phyloP scores from a whole-genome alignment of 2,329 filamentous ascomycete genomes.

The Ceratocystis papillata region DNA sequence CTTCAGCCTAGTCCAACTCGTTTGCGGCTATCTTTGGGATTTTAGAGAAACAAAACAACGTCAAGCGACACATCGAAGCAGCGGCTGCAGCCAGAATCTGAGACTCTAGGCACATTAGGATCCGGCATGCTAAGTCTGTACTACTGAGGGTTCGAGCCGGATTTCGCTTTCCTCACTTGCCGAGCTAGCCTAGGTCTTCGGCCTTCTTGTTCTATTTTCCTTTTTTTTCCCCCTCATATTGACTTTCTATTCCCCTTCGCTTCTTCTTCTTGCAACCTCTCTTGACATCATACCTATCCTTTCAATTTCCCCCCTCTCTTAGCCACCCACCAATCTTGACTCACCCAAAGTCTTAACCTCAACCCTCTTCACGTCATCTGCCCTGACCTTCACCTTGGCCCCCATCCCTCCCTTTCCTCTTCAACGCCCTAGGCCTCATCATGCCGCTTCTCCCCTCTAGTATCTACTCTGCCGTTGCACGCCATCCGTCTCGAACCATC shows the following conservation, averaged over 20 bases:
- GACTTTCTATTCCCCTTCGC: not conserved
- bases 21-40: not conserved
- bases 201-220: not conserved
- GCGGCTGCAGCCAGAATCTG: not conserved
- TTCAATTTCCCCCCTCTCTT: not conserved
- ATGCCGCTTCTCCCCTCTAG: slow-evolving; percentile 26
- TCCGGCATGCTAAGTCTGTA: too few relatives aligned
- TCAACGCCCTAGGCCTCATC: slow-evolving; percentile 32
- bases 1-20: not conserved
- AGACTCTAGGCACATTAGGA: not conserved
- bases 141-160: too few relatives aligned
- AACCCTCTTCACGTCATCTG: not conserved
- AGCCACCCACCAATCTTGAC: too few relatives aligned
- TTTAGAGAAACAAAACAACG: not conserved
- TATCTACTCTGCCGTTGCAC: not conserved
- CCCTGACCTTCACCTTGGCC: not conserved
- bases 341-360: not conserved
- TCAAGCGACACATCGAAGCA: not conserved
- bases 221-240: not conserved
- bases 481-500: slow-evolving; percentile 27
- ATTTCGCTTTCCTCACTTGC: too few relatives aligned
- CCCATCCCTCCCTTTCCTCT: not conserved
- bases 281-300: not conserved
- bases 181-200: too few relatives aligned
- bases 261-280: not conserved